Evolutionary conservation across 2,329 filamentous ascomycete genomes (phyloP).

Genomic region (Sphaerulina vaccinii): DNA sequence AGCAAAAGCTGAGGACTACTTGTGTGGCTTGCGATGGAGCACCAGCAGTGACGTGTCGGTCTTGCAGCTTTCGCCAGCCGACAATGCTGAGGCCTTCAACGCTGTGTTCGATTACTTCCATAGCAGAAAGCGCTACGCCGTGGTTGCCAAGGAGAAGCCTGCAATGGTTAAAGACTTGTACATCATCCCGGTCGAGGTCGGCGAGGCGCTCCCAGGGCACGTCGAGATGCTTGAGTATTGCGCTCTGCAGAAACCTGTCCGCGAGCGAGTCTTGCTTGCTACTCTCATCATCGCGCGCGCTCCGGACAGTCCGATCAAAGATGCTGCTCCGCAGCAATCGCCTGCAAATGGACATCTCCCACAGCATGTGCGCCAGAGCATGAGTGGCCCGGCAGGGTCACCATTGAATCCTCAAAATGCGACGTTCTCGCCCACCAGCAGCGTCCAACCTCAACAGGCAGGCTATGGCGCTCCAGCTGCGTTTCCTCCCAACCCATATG

Average conservation of each 20-base stretch:
- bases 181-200: conserved; percentile 78
- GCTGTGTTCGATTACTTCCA: conserved; percentile 85
- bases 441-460: conserved; percentile 22
- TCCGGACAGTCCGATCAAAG: conserved; percentile 29
- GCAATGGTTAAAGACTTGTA: conserved; percentile 82
- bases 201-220: conserved; percentile 73
- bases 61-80: conserved; percentile 65
- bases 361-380: conserved; percentile 28
- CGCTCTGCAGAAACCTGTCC: conserved; percentile 67
- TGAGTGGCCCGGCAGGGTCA: conserved; percentile 33
- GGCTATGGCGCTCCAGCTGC: conserved; percentile 24
- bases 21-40: conserved; percentile 82
- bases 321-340: conserved; percentile 35
- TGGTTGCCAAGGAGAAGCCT: conserved; percentile 64
- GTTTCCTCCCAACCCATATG: conserved; percentile 43
- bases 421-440: conserved; percentile 42
- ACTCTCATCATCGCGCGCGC: conserved; percentile 79
- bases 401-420: conserved; percentile 40
- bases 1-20: conserved; percentile 82
- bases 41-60: conserved; percentile 81
- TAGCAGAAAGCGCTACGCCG: conserved; percentile 78
- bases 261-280: conserved; percentile 75
- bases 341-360: conserved; percentile 25
- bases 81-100: conserved; percentile 64
- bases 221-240: conserved; percentile 86